Evolutionary conservation across 1,284 basidiomycete genomes (phyloP).

Genomic region (Microbotryum intermedium): DNA sequence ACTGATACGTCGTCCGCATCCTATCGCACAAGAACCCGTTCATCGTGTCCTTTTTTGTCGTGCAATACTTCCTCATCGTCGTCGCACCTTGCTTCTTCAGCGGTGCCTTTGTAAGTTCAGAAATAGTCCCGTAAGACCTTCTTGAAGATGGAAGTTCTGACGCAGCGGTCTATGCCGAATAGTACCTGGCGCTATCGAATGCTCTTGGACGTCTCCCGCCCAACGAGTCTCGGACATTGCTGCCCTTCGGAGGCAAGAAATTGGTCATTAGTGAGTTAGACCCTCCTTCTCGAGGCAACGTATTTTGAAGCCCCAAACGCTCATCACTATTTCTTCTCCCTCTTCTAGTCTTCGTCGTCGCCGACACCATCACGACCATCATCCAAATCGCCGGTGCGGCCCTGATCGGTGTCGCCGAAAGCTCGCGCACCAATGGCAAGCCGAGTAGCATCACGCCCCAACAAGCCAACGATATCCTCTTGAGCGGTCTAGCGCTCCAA

Average conservation of each 20-base stretch:
- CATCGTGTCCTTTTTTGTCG: slow-evolving; percentile 29
- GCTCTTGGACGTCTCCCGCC: slow-evolving; percentile 27
- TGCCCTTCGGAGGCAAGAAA: slow-evolving; percentile 6
- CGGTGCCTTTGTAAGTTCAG: slow-evolving; percentile 40
- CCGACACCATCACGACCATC: slow-evolving; percentile 39
- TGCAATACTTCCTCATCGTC: slow-evolving; percentile 43
- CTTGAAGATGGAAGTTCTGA: slow-evolving; percentile 24
- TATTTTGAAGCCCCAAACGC: too few species aligned
- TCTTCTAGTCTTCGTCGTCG: slow-evolving; percentile 36
- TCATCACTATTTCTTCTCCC: neutral
- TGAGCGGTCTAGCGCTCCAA: slow-evolving; percentile 42
- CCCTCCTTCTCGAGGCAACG: neutral
- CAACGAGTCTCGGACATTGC: neutral
- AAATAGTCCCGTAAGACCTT: slow-evolving; percentile 32
- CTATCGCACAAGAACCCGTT: slow-evolving; percentile 26
- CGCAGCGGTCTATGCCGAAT: slow-evolving; percentile 30
- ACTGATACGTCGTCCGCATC: slow-evolving; percentile 27
- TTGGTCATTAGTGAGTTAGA: neutral
- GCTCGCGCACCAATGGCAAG: slow-evolving; percentile 24
- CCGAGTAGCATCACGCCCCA: slow-evolving; percentile 33
- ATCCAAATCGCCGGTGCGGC: slow-evolving; percentile 43
- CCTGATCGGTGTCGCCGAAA: slow-evolving; percentile 42
- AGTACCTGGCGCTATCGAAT: slow-evolving; percentile 33
- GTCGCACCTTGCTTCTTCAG: slow-evolving; percentile 41
- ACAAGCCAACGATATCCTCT: slow-evolving; percentile 41